Evolutionary conservation across 106 monocot species (phyloP).

Genomic region (Allium sativum): DNA sequence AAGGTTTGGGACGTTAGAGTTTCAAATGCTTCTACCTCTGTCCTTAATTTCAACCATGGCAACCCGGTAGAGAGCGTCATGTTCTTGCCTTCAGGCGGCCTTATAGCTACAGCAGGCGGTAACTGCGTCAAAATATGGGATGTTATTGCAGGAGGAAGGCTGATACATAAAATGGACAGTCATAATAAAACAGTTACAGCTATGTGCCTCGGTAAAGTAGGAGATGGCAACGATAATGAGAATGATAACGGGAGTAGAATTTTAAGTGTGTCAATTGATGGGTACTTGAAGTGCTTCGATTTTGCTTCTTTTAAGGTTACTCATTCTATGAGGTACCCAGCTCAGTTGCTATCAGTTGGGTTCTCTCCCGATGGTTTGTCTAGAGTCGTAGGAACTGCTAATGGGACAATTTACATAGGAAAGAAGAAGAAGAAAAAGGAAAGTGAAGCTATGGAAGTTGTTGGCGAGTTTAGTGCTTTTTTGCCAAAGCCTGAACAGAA

Average conservation of each 20-base stretch:
- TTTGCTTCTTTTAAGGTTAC: constrained; percentile 67
- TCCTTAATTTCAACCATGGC: constrained; percentile 48
- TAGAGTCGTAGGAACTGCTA: constrained; percentile 66
- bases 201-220: constrained; percentile 35
- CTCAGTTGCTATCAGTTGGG: constrained; percentile 69
- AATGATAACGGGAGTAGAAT: constrained; percentile 35
- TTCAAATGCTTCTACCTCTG: constrained; percentile 8
- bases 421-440: constrained; percentile 33
- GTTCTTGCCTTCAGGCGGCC: constrained; percentile 82
- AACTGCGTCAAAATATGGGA: constrained; percentile 86
- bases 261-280: constrained; percentile 82
- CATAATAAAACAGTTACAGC: constrained; percentile 94
- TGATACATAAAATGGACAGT: constrained; percentile 69
- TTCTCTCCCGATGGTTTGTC: constrained; percentile 59
- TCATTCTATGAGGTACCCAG: constrained; percentile 72
- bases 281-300: constrained; percentile 87
- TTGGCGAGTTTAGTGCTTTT: constrained; percentile 12
- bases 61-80: constrained; percentile 60
- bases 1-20: constrained; percentile 79
- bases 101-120: constrained; percentile 79
- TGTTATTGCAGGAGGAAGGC: constrained; percentile 63
- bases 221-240: constrained; percentile 24
- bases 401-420: constrained; percentile 65
- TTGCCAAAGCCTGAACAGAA: constrained; percentile 17
- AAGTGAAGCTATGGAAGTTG: constrained; percentile 2